Conservation (phyloP, 192 early-diverging fungal genomes). For the Entrophospora sp. region DNA sequence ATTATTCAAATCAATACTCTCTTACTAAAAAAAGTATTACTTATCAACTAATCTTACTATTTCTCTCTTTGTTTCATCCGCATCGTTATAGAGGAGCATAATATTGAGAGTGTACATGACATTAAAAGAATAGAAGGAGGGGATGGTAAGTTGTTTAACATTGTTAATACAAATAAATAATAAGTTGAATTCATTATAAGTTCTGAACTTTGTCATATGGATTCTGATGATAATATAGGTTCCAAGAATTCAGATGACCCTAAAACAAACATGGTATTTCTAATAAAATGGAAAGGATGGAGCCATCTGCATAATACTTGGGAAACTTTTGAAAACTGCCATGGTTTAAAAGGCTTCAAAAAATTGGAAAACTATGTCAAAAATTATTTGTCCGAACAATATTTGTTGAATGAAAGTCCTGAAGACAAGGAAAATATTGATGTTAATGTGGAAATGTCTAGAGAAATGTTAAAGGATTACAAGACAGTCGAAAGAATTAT, state of each 20-base stretch:
- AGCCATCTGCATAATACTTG: constrained; percentile 90
- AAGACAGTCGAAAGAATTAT: constrained; percentile 82
- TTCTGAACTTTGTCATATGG: not conserved
- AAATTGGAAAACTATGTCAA: constrained; percentile 82
- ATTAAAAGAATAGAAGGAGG: constrained; percentile 26
- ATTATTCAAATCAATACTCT: too few species aligned
- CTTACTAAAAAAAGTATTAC: too few species aligned
- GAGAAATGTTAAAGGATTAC: constrained; percentile 76
- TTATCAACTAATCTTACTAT: not conserved
- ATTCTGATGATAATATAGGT: constrained; percentile 15
- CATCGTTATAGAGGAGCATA: constrained; percentile 42
- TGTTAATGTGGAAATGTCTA: constrained; percentile 72
- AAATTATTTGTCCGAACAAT: constrained; percentile 13
- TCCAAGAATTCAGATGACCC: constrained; percentile 33
- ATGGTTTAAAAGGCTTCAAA: constrained; percentile 71
- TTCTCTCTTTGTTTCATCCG: not conserved
- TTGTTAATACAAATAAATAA: not conserved
- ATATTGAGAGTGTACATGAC: constrained; percentile 50
- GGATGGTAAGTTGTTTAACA: constrained; percentile 24
- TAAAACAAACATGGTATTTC: constrained; percentile 60
- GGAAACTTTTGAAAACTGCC: constrained; percentile 62
- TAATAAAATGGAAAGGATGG: constrained; percentile 92
- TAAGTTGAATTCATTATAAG: not conserved
- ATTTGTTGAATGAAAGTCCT: constrained; percentile 19
- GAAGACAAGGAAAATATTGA: constrained; percentile 88